phyloP scores from a whole-genome alignment of 176 grass and related monocot species.

The Carex parvula region DNA sequence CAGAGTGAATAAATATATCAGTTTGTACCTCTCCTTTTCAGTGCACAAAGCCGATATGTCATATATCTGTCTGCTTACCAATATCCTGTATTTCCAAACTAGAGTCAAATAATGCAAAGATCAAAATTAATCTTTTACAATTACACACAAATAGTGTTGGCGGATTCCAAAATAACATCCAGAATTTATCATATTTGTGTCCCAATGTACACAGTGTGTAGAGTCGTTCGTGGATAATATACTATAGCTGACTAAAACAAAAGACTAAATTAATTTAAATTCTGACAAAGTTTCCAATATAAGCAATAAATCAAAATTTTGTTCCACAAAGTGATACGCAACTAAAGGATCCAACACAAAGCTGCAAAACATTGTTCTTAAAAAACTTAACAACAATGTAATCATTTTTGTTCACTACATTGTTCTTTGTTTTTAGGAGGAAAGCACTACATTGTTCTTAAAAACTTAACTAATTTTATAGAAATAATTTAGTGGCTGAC shows the following conservation, averaged over 20 bases:
- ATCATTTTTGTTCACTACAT: not conserved
- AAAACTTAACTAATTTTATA: not conserved
- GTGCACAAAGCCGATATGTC: conserved; percentile 86
- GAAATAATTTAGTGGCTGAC: not conserved
- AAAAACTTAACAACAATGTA: not conserved
- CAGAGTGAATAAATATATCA: not conserved
- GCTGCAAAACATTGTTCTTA: not conserved
- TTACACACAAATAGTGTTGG: not conserved
- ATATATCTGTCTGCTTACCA: conserved; percentile 77
- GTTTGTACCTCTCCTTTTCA: conserved; percentile 64
- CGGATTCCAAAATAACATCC: not conserved
- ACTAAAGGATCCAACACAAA: not conserved
- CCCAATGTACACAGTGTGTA: not conserved
- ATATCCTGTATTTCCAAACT: conserved; percentile 43
- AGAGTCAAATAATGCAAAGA: conserved; percentile 8
- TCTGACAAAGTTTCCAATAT: not conserved
- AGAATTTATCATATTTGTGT: not conserved
- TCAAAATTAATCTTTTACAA: conserved; percentile 9
- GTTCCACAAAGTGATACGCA: not conserved
- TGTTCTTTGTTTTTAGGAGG: not conserved
- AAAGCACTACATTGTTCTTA: not conserved
- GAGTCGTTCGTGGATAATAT: not conserved
- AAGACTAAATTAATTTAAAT: not conserved
- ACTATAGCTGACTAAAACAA: not conserved
- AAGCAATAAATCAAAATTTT: not conserved